Evolutionary conservation across 1,139 yeast genomes (phyloP).

Genomic region (Candida glucosophila): DNA sequence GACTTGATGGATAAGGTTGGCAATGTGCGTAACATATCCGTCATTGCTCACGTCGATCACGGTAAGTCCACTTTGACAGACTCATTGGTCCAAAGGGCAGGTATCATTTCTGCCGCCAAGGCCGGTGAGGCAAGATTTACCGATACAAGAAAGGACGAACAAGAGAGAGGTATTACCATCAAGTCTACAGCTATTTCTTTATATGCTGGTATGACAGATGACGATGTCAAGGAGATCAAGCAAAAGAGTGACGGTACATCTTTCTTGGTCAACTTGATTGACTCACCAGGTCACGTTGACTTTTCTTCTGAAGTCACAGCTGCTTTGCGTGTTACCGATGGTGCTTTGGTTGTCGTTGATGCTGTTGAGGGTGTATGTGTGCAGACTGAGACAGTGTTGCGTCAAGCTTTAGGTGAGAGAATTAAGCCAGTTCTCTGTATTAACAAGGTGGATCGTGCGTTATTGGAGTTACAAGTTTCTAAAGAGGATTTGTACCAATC

Average conservation of each 20-base stretch:
- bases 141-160: constrained; percentile 99
- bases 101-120: constrained; percentile 98
- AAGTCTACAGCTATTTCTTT: constrained; percentile 98
- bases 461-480: constrained; percentile 96
- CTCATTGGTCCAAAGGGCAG: constrained; percentile 97
- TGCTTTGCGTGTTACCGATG: constrained; percentile 99
- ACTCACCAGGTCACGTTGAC: constrained; percentile 99
- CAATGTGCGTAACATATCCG: constrained; percentile 99
- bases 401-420: constrained; percentile 99
- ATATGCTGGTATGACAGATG: constrained; percentile 83
- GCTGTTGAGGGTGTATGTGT: constrained; percentile 99
- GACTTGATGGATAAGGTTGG: constrained; percentile 98
- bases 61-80: constrained; percentile 99
- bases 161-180: constrained; percentile 99
- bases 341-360: constrained; percentile 99
- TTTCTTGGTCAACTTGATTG: constrained; percentile 96
- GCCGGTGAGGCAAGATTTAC: constrained; percentile 99
- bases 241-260: constrained; percentile 93
- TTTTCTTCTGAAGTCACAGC: constrained; percentile 99
- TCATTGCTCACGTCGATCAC: constrained; percentile 99
- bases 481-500: constrained; percentile 99
- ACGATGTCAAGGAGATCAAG: constrained; percentile 88
- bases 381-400: constrained; percentile 98
- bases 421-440: constrained; percentile 97
- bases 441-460: constrained; percentile 99